Evolutionary conservation across 805 yeast genomes (phyloP), one percentile per base, ranked within the genome.

Genomic region (Yarrowia hollandica): DNA sequence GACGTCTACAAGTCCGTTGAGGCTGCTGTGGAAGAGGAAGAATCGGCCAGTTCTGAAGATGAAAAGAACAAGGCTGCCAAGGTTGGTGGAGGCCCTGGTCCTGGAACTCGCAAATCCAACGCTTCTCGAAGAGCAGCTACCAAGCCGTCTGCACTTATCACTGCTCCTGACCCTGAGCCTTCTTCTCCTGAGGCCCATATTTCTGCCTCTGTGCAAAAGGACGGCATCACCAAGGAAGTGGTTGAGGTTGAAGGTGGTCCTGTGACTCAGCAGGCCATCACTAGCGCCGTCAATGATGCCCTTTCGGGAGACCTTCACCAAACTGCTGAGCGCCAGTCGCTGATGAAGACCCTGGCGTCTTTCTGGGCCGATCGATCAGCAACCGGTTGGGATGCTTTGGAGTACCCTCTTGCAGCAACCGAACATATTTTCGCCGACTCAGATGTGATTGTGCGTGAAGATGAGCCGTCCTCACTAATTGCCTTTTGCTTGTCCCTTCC

Each of bases 321-420:
- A 12, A 35, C 58, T 10, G 79, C 84, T 6, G 97, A 91, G 67
- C 82, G 82, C 64, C 81, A 84, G 19, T 85, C 97, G 0, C 71
- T 94, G 31, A 80, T 94, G 74, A 89, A 88, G 66, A 83, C 96
- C 0, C 75, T 95, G 60, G 82, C 96, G 0, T 89, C 85, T 66
- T 94, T 94, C 71, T 94, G 98, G 98, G 97, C 97, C 0, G 98
- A 94, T 72, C 76, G 99, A 66, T 88, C 98, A 0, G 94, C 97
- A 0, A 86, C 95, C 1, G 78, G 94, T 18, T 95, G 98, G 98
- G 90, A 88, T 64, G 96, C 97, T 0, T 75, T 94, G 30, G 85
- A 82, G 16, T 91, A 90, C 71, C 96, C 98, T 1, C 76, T 91
- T 59, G 79, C 73, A 1, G 79, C 90, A 0, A 79, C 86, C 0